Percentiles rank a stretch among this genome's conserved stretches.
Conservation (phyloP, 1,284 basidiomycete species). For the Ceratobasidium sp. region DNA sequence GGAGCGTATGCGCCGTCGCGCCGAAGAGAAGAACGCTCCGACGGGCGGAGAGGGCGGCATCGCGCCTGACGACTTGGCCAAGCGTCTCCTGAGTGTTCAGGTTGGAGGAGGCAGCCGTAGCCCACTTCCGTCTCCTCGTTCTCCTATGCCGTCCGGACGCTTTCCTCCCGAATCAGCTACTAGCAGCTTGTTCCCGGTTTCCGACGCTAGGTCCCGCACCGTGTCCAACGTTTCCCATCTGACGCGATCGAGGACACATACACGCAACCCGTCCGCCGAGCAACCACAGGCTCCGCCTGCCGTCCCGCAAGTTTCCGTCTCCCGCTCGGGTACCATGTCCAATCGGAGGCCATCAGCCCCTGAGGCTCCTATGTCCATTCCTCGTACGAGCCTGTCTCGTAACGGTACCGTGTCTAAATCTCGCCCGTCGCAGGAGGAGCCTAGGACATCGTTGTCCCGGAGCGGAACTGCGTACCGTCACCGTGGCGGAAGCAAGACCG, state of each 20-base stretch:
- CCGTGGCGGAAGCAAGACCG: conserved; percentile 33
- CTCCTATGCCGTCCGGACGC: neutral
- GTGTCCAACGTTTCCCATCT: conserved; percentile 31
- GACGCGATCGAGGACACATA: conserved; percentile 27
- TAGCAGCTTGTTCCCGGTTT: neutral
- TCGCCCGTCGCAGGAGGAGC: conserved; percentile 10
- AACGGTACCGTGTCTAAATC: conserved; percentile 26
- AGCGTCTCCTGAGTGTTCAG: conserved; percentile 41
- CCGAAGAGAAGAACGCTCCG: neutral
- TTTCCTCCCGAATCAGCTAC: neutral
- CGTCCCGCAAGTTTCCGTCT: neutral
- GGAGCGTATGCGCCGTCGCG: conserved; percentile 19
- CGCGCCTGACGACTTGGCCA: conserved; percentile 43
- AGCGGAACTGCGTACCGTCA: conserved; percentile 18
- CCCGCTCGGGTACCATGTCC: conserved; percentile 27
- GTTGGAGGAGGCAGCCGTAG: conserved; percentile 4
- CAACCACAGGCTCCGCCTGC: neutral
- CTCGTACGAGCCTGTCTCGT: conserved; percentile 10
- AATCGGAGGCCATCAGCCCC: conserved; percentile 4
- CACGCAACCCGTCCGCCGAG: conserved; percentile 20
- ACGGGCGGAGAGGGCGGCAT: conserved; percentile 33
- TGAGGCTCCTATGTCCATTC: conserved; percentile 5
- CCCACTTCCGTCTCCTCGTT: conserved; percentile 30
- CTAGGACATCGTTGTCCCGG: conserved; percentile 8
- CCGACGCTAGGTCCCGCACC: conserved; percentile 7